Evolutionary conservation across 1,284 basidiomycete species (phyloP).

Genomic region (Coriolopsis trogii): DNA sequence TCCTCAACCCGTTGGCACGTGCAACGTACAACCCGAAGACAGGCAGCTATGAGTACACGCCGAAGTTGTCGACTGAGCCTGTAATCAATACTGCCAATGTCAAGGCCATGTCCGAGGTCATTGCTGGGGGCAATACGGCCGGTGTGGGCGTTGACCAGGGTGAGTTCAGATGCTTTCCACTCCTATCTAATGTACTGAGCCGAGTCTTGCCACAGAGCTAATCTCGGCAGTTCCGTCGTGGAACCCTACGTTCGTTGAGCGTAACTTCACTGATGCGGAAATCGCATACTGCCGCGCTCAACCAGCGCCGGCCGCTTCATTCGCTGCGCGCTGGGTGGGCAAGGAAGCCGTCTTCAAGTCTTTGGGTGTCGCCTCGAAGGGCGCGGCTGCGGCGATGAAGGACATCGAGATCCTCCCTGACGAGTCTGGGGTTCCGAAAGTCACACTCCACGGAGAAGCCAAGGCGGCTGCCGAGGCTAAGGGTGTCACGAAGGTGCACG

Average conservation of each 20-base stretch:
- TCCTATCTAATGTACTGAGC: conserved; percentile 17
- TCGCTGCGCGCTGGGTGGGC: conserved; percentile 95
- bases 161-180: conserved; percentile 29
- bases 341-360: conserved; percentile 99
- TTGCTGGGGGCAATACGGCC: conserved; percentile 50
- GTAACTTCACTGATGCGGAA: conserved; percentile 94
- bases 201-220: conserved; percentile 64
- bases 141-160: conserved; percentile 90
- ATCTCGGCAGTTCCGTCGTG: conserved; percentile 91
- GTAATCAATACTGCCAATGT: conserved; percentile 70
- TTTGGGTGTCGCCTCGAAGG: conserved; percentile 89
- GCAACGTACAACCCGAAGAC: conserved; percentile 83
- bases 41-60: conserved; percentile 80
- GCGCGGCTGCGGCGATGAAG: conserved; percentile 91
- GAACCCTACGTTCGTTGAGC: conserved; percentile 86
- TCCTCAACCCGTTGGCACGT: conserved; percentile 93
- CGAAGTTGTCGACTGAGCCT: conserved; percentile 59
- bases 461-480: conserved; percentile 72
- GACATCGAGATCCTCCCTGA: conserved; percentile 94
- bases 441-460: conserved; percentile 85
- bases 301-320: conserved; percentile 86
- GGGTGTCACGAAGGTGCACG: conserved; percentile 74
- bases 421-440: conserved; percentile 68
- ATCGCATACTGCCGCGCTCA: conserved; percentile 87
- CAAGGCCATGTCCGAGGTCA: conserved; percentile 57